Evolutionary conservation across 257 asterid species (phyloP), one percentile per base, ranked within the genome.

Genomic region (Agastache rugosa): DNA sequence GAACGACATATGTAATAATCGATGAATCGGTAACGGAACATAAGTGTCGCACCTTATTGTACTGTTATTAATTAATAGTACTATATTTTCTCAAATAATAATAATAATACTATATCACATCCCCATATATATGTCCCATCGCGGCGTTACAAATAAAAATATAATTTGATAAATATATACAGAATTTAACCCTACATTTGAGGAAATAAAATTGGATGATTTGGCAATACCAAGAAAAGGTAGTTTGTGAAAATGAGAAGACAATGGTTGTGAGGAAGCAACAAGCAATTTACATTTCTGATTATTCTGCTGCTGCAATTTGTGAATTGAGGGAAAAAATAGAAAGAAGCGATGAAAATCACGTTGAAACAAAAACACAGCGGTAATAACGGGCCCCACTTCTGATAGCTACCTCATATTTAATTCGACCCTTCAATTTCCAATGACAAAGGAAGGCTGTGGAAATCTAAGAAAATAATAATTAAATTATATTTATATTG

Each of bases 391-490:
- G 47, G 77, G 90, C 86, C 77, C 96, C 91, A 79, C 81, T 61
- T 64, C 59, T 75, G 65, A 58, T 69, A 64, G 61, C 37, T 23
- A 27, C 65, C 67, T 78, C 16, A 64, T 66, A 72, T 79, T 81
- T 73, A 77, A 64, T 72, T 74, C 64, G 68, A 60, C 74, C 78
- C 85, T 81, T 86, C 85, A 76, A 72, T 81, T 85, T 85, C 84
- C 86, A 53, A 80, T 77, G 83, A 63, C 76, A 78, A 80, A 77
- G 79, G 83, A 77, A 78, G 77, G 73, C 66, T 80, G 82, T 67
- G 78, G 78, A 78, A 78, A 74, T 34, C 47, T 54, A 20, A 55
- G 8, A 17, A 19, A 17, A 19, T 48, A 48, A 5, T 48, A n/a
- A 16, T 31, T 56, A 56, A 56, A 23, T 23, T 16, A 47, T 16